Percentiles rank a stretch among this genome's conserved stretches.
Conservation (phyloP, 805 yeast genomes). For the Yarrowia porcina region DNA sequence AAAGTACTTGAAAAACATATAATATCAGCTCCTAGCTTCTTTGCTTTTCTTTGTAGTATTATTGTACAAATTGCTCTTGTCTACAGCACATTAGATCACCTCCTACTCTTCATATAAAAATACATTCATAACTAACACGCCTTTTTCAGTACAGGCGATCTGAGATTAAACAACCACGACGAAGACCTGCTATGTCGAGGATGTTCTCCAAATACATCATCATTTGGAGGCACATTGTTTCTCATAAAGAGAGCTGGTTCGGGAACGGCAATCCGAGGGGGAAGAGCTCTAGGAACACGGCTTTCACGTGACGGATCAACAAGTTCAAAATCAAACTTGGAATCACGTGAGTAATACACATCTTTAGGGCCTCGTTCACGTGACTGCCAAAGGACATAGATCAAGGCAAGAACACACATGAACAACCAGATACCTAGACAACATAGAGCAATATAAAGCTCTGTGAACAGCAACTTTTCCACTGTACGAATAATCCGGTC, state of each 20-base stretch:
- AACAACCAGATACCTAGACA: neutral
- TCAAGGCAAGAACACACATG: neutral
- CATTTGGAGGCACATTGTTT: neutral
- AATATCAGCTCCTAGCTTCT: too few species aligned
- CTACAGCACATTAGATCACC: too few species aligned
- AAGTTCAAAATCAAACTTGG: neutral
- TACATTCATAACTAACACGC: neutral
- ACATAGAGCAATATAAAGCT: neutral
- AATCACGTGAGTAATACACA: neutral
- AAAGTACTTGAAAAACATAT: too few species aligned
- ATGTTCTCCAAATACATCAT: neutral
- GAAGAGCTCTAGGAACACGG: neutral
- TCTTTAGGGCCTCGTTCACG: too few species aligned
- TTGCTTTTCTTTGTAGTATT: too few species aligned
- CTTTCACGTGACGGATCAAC: neutral
- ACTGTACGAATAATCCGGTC: neutral
- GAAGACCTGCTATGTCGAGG: neutral
- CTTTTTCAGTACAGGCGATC: neutral
- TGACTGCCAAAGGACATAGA: neutral
- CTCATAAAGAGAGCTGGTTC: constrained; percentile 1
- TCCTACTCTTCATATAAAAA: too few species aligned
- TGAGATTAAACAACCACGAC: constrained; percentile 6
- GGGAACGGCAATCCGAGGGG: neutral
- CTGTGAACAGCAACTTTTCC: neutral
- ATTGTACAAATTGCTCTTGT: too few species aligned